Evolutionary conservation across 306 rosid genomes (phyloP).

Genomic region (Alnus glutinosa): DNA sequence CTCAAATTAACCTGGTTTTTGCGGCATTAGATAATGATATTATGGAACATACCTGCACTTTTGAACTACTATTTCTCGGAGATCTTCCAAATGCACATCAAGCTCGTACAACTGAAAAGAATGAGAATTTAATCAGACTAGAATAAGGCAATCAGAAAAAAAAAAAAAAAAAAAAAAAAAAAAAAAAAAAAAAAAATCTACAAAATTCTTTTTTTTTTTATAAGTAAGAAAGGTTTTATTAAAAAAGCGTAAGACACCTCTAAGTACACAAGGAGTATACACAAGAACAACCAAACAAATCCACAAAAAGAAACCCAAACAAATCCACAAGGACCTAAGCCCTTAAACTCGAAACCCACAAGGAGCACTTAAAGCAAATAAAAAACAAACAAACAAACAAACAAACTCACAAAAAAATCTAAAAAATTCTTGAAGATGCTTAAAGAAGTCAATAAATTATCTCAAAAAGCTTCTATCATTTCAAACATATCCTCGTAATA

Average conservation of each 20-base stretch:
- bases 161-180: not conserved
- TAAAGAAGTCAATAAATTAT: not conserved
- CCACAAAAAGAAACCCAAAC: no score
- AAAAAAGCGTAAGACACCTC: no score
- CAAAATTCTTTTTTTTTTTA: no score
- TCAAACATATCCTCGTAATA: slow-evolving; percentile 16
- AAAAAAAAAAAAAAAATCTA: not conserved
- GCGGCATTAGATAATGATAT: not conserved
- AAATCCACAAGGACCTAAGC: no score
- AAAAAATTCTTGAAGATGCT: slow-evolving; percentile 15
- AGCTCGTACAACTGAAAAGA: slow-evolving; percentile 72
- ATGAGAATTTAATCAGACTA: not conserved
- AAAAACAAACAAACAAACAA: no score
- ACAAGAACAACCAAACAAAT: no score
- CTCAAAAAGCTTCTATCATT: not conserved
- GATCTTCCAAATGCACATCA: slow-evolving; percentile 72
- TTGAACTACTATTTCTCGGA: slow-evolving; percentile 72
- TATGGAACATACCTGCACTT: slow-evolving; percentile 71
- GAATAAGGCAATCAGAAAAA: not conserved
- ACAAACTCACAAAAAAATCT: not conserved
- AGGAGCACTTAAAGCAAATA: no score
- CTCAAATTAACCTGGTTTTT: not conserved
- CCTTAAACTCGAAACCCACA: no score
- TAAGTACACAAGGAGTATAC: no score
- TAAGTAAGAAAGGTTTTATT: no score